Base-by-base conservation (phyloP, 176 grass and related monocot genomes). In the Rhynchospora pubera region DNA sequence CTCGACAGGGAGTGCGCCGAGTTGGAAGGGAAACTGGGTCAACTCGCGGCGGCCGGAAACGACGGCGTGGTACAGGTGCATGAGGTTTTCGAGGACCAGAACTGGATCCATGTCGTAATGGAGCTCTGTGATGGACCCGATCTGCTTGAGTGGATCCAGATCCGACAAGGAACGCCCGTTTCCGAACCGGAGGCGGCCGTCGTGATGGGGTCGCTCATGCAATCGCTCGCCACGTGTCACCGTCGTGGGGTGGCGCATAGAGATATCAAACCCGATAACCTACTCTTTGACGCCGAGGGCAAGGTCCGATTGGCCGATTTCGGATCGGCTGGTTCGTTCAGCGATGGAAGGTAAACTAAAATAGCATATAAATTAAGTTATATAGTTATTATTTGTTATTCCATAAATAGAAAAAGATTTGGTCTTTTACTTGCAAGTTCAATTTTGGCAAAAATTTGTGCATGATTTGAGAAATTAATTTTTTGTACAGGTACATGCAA, bases 241-340 rank as follows among this genome's bases (percentile, higher is more conserved):
- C 87, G 88, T 3, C 88, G 87, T 11, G 93, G 93, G 2, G 89
- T 97, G 0, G 87, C 87, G 0, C 93, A 97, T 83, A 87, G 93
- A 59, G 93, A 97, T 53, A 77, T 97, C 0, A 97, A 97, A 89
- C 93, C 87, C 0, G 93, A 97, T 75, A 97, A 97, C 85, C 60
- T 97, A 67, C 91, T 97, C 30, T 26, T 97, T 4, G 93, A 97
- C 78, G 16, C 8, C 2, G 43, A 22, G 5, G 45, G 5, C 0
- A 82, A 19, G 21, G 84, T 74, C 3, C 48, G 88, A 6, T 87
- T 96, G 9, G 93, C 90, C 8, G 93, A 96, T 87, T 96, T 96
- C 74, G 93, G 93, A 70, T 96, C 93, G 16, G 93, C 93, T 12
- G 93, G 84, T 79, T 90, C 80, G 56, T 83, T 96, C 57, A 86